phyloP scores from a whole-genome alignment of 148 eudicot species.

The Agrostemma githago region DNA sequence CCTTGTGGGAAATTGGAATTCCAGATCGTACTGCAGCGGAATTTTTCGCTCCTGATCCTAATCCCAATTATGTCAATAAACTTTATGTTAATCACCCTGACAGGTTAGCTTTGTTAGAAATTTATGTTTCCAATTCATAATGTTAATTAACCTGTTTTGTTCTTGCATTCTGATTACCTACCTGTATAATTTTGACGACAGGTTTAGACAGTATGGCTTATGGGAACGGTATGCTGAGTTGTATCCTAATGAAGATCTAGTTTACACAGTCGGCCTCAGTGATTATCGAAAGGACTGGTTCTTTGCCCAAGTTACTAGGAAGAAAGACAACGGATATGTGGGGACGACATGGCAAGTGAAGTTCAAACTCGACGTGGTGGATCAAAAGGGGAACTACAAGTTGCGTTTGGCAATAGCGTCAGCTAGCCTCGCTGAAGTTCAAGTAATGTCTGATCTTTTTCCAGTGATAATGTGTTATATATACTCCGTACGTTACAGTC shows the following conservation, averaged over 20 bases:
- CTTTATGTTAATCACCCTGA: slow-evolving; percentile 69
- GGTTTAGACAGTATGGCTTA: slow-evolving; percentile 84
- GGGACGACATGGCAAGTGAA: slow-evolving; percentile 91
- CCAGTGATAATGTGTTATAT: neutral
- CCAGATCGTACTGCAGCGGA: slow-evolving; percentile 91
- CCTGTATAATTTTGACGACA: slow-evolving; percentile 29
- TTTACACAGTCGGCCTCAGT: slow-evolving; percentile 57
- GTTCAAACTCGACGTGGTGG: slow-evolving; percentile 57
- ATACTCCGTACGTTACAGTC: too few species aligned
- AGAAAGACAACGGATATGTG: slow-evolving; percentile 42
- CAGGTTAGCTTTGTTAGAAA: slow-evolving; percentile 39
- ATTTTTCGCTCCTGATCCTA: slow-evolving; percentile 78
- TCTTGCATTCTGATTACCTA: neutral
- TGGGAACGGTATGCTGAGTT: slow-evolving; percentile 81
- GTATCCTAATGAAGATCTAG: slow-evolving; percentile 62
- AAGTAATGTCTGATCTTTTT: slow-evolving; percentile 35
- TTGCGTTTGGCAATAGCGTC: slow-evolving; percentile 76
- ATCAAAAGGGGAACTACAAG: slow-evolving; percentile 46
- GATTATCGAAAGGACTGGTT: slow-evolving; percentile 75
- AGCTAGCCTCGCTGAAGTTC: slow-evolving; percentile 69
- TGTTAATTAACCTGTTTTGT: neutral
- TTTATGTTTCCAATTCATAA: neutral
- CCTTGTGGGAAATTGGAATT: slow-evolving; percentile 93
- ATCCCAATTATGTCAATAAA: slow-evolving; percentile 63
- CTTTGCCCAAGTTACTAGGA: slow-evolving; percentile 84